Base-by-base conservation (phyloP, 148 eudicot genomes). In the Vaccinium macrocarpon region DNA sequence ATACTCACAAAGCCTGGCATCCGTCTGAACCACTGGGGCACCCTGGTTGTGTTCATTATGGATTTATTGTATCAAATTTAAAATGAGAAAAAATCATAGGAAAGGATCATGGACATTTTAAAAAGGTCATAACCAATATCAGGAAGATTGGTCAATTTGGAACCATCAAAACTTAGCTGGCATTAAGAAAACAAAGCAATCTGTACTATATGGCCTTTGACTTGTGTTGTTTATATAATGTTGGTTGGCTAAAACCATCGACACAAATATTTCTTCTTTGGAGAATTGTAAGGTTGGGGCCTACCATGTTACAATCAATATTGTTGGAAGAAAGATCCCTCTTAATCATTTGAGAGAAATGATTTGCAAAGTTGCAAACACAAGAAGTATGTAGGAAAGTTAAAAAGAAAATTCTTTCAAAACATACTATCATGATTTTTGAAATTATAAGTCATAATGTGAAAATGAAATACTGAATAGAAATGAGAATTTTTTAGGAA, bases 221-320 rank as follows among this genome's bases (percentile, higher is more conserved):
- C 42, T 68, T 68, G 3, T 11, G 3, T 68, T 68, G 29, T 68
- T 68, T 68, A 68, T 66, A 23, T 32, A 32, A 68, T 68, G 35
- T 68, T 68, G 73, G 73, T 27, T 27, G 73, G 73, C 32, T 12
- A 2, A 68, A 3, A 25, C 32, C 73, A 68, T 27, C 23, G 73
- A 27, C 11, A 21, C 23, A 27, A 23, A 68, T 10, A 23, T 14
- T 23, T 25, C 10, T 64, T 11, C 73, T 68, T 68, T 27, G 35
- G 73, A 68, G 73, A 12, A 68, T 32, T 27, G 12, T 32, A 29
- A 70, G 74, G 74, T 70, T 70, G 29, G 74, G 74, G 74, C 74
- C 72, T 25, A 29, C 72, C 72, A 70, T 66, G 6, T 29, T 29
- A 4, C 18, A 10, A 70, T 27, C 16, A 70, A 70, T 42, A 42